Evolutionary conservation across 2,329 filamentous ascomycete species (phyloP), one percentile per base, ranked within the genome.

Genomic region (Xylaria digitata): DNA sequence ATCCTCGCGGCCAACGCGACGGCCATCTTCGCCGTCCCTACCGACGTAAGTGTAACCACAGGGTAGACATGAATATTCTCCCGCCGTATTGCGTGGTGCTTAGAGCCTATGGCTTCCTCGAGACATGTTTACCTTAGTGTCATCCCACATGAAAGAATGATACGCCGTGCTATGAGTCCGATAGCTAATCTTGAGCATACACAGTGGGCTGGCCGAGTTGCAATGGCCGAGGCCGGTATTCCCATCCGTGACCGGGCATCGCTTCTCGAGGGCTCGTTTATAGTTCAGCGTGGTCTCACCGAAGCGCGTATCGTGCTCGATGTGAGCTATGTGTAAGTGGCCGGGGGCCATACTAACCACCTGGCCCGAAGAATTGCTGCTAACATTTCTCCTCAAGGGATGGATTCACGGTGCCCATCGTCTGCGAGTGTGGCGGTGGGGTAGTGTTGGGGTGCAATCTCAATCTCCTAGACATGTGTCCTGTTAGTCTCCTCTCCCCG

Each of bases 311-410:
- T 73, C 17, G 59, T 67, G 2, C 19, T 74, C 42, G 73, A 74
- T 45, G 69, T 74, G 9, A 74, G 73, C 66, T 74, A 74, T 55
- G 73, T 73, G 73, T 74, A 67, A 67, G 72, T 50, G n/a, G 37
- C 17, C 26, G 26, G 23, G 26, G 23, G 9, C 43, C 15, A 55
- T 23, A 17, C n/a, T 13, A 37, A 37, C 8, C 11, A 37, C 11
- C 8, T 13, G 8, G 34, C 8, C 34, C 8, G 2, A 37, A 9
- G 43, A 40, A 54, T 49, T 21, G 19, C n/a, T 52, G 1, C 65
- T 71, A 45, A 73, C 56, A 32, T 1, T 1, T 21, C 32, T 19
- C 37, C 13, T 37, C 23, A 30, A 75, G 72, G 2, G 73, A 74
- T 30, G 73, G 61, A 11, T 75, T 75, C 58, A 72, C 73, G 5